Conservation (phyloP, 345 rosid species). For the Rhizophora apiculata region DNA sequence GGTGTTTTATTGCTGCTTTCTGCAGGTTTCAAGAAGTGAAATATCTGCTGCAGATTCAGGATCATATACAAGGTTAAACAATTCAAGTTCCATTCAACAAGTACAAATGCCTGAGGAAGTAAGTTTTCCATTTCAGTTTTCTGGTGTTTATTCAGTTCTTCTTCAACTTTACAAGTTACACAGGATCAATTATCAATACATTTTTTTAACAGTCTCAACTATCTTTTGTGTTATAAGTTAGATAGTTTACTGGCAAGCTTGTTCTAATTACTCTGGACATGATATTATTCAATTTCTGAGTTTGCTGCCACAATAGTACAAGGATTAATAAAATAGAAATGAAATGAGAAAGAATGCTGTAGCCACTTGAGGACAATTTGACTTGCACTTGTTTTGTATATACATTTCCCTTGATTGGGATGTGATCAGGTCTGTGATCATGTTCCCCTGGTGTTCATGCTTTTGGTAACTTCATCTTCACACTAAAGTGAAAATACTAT, state of each 20-base stretch:
- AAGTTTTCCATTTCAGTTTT: conserved; percentile 17
- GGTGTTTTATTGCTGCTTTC: conserved; percentile 1
- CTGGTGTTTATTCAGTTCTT: conserved; percentile 9
- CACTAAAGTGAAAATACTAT: neutral
- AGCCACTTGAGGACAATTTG: neutral
- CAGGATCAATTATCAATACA: neutral
- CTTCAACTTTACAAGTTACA: neutral
- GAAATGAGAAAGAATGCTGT: neutral
- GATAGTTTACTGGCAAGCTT: neutral
- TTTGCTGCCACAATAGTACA: neutral
- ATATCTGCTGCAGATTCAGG: conserved; percentile 25
- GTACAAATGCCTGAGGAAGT: conserved; percentile 29
- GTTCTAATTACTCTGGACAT: neutral
- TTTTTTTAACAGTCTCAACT: neutral
- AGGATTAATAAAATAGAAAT: neutral
- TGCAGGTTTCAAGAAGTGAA: conserved; percentile 40
- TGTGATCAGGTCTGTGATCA: neutral
- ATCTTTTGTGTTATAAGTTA: neutral
- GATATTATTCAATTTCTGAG: neutral
- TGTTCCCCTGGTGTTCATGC: neutral
- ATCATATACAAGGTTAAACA: conserved; percentile 28
- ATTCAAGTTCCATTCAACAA: conserved; percentile 27
- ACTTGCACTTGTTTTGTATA: neutral
- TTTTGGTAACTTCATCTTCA: neutral
- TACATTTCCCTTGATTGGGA: neutral